Evolutionary conservation across 2,329 filamentous ascomycete genomes (phyloP).

Genomic region (Cladosporium phlei): DNA sequence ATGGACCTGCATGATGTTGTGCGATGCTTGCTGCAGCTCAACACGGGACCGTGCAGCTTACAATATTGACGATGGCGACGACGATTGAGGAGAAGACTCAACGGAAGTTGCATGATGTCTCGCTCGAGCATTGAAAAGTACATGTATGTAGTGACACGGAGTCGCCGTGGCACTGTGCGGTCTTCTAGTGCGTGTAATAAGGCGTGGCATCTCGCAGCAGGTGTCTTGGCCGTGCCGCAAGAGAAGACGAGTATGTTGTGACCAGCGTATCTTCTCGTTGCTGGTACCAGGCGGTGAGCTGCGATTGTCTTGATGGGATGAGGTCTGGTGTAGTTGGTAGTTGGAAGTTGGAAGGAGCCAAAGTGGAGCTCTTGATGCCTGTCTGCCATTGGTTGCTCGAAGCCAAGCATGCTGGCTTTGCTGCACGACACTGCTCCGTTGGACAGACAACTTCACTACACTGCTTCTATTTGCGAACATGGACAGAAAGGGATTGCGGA

Average conservation of each 20-base stretch:
- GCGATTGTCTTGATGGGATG: no score
- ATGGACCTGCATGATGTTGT: constrained; percentile 13
- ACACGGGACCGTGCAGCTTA: constrained; percentile 4
- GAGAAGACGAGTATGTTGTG: constrained; percentile 2
- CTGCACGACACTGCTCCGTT: constrained; percentile 6
- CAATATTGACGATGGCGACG: no score
- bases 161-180: constrained; percentile 1
- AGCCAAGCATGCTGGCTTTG: not conserved
- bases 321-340: no score
- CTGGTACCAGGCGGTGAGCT: constrained; percentile 9
- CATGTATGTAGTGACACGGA: not conserved
- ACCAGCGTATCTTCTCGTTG: no score
- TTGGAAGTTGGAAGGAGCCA: no score
- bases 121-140: constrained; percentile 10
- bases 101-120: no score
- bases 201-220: constrained; percentile 10
- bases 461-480: not conserved
- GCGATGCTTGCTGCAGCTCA: constrained; percentile 2
- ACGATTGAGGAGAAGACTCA: no score
- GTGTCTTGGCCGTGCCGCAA: constrained; percentile 6
- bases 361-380: not conserved
- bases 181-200: not conserved
- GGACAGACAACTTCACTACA: constrained; percentile 2
- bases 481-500: no score
- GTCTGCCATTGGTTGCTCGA: constrained; percentile 1